Evolutionary conservation across 2,329 filamentous ascomycete species (phyloP).

Genomic region (Penicillium thymicola): DNA sequence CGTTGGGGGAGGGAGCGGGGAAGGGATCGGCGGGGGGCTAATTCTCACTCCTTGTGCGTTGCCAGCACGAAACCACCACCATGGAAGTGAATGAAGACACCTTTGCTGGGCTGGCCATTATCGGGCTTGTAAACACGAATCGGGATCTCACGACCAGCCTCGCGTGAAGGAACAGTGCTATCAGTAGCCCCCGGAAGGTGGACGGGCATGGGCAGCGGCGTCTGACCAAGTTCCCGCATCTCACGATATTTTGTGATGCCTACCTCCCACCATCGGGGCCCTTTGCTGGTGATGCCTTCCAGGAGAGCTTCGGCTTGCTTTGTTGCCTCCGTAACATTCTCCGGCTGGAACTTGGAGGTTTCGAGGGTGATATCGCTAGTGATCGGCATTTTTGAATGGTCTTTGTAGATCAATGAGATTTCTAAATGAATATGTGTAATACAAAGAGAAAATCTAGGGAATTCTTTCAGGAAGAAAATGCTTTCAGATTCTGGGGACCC

Average conservation of each 20-base stretch:
- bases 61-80: slow-evolving; percentile 47
- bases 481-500: neutral
- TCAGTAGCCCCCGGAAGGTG: slow-evolving; percentile 49
- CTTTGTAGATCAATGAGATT: neutral
- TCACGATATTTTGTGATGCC: slow-evolving; percentile 54
- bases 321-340: neutral
- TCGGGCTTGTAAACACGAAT: slow-evolving; percentile 52
- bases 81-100: slow-evolving; percentile 56
- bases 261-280: slow-evolving; percentile 54
- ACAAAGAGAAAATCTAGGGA: neutral
- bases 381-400: neutral
- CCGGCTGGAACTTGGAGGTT: neutral
- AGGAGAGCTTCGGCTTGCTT: neutral
- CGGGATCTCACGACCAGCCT: slow-evolving; percentile 50
- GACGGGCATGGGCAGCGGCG: slow-evolving; percentile 47
- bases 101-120: slow-evolving; percentile 41
- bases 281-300: slow-evolving; percentile 38
- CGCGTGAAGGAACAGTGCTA: slow-evolving; percentile 51
- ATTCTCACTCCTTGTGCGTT: slow-evolving; percentile 14
- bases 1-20: neutral
- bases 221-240: slow-evolving; percentile 54
- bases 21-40: too few relatives aligned
- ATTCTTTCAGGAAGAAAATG: too few relatives aligned
- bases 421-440: neutral
- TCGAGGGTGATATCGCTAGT: neutral